phyloP scores from a whole-genome alignment of 441 rosid genomes.

The Cnidoscolus chayamansa region DNA sequence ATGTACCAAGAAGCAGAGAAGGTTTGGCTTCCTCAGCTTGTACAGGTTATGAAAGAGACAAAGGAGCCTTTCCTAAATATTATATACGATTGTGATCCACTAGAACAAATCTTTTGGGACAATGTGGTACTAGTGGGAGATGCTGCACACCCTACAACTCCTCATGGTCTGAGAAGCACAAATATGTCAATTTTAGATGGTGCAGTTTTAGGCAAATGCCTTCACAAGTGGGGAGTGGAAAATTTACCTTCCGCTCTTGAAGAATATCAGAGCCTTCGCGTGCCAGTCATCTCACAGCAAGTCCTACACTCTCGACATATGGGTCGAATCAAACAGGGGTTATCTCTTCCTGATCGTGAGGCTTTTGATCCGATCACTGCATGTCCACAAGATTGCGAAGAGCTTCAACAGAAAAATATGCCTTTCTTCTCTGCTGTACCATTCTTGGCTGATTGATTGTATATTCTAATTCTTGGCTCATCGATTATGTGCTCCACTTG shows the following conservation, averaged over 20 bases:
- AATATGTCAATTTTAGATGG: slow-evolving; percentile 79
- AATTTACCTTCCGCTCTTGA: slow-evolving; percentile 45
- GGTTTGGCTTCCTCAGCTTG: slow-evolving; percentile 58
- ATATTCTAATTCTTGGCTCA: slow-evolving; percentile 13
- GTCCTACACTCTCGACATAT: slow-evolving; percentile 50
- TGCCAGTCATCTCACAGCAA: slow-evolving; percentile 58
- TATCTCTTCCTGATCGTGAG: slow-evolving; percentile 32
- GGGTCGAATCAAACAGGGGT: slow-evolving; percentile 74
- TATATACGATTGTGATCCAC: slow-evolving; percentile 67
- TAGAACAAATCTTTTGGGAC: slow-evolving; percentile 45
- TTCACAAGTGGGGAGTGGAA: slow-evolving; percentile 42
- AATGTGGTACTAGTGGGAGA: slow-evolving; percentile 62
- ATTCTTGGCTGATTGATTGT: slow-evolving; percentile 14
- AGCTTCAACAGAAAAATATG: slow-evolving; percentile 51
- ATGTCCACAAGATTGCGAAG: slow-evolving; percentile 32
- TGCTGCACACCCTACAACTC: slow-evolving; percentile 77
- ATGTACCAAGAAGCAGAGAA: slow-evolving; percentile 60
- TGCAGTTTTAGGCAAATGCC: slow-evolving; percentile 54
- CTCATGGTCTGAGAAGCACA: slow-evolving; percentile 73
- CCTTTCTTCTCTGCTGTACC: slow-evolving; percentile 51
- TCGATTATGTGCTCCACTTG: slow-evolving; percentile 4
- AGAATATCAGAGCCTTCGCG: slow-evolving; percentile 54
- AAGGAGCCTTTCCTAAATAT: slow-evolving; percentile 67
- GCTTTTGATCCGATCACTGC: slow-evolving; percentile 39
- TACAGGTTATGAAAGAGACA: slow-evolving; percentile 54